These are phyloP conservation scores for Dinochytrium kinnereticum DNA, from an alignment of 371 early-diverging fungal genomes.

Conservation along the genomic window DNA sequence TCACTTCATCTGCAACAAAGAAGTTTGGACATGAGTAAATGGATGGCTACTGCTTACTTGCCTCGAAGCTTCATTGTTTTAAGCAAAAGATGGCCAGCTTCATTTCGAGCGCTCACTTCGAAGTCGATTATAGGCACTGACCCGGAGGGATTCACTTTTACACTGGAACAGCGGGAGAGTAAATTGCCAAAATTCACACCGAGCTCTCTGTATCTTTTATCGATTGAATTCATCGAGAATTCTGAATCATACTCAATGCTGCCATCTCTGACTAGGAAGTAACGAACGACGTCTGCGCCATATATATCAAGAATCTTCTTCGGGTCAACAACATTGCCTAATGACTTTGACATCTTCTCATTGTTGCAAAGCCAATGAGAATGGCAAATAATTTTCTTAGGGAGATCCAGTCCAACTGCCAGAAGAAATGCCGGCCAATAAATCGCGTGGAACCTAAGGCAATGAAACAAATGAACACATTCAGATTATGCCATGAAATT, in stretches of 20 bases:
- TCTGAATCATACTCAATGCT: slow-evolving; percentile 88
- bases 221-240: slow-evolving; percentile 71
- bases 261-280: slow-evolving; percentile 88
- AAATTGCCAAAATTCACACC: slow-evolving; percentile 90
- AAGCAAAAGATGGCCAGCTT: no score
- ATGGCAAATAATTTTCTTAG: slow-evolving; percentile 83
- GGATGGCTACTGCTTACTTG: no score
- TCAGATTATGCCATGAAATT: no score
- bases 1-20: slow-evolving; percentile 26
- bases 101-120: no score
- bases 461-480: not conserved
- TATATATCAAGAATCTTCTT: slow-evolving; percentile 68
- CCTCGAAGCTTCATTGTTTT: no score
- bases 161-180: slow-evolving; percentile 66
- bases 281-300: slow-evolving; percentile 90
- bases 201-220: slow-evolving; percentile 74
- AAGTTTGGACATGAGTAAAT: no score
- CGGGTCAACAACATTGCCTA: slow-evolving; percentile 91
- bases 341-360: slow-evolving; percentile 93
- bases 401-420: slow-evolving; percentile 81
- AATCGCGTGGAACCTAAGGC: slow-evolving; percentile 84
- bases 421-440: slow-evolving; percentile 96
- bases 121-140: slow-evolving; percentile 47
- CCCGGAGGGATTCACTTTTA: slow-evolving; percentile 61
- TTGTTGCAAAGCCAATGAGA: slow-evolving; percentile 91